Conservation (phyloP, 2,329 filamentous ascomycete species). For the Alternaria viburni region DNA sequence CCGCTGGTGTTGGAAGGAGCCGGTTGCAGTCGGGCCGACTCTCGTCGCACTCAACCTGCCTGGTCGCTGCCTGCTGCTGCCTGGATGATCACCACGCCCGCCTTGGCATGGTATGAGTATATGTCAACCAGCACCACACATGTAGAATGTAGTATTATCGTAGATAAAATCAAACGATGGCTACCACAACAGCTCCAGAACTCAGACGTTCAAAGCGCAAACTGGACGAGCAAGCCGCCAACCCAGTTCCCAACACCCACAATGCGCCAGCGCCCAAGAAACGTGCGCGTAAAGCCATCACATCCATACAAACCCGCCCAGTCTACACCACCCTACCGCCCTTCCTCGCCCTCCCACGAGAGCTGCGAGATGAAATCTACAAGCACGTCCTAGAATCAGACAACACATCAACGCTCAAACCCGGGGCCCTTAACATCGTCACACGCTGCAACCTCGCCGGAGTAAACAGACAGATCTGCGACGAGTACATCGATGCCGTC, state of each 20-base stretch:
- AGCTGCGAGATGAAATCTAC: slow-evolving; percentile 28
- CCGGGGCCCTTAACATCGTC: slow-evolving; percentile 5
- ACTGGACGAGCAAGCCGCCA: not conserved
- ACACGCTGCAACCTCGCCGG: slow-evolving; percentile 16
- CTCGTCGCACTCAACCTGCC: not conserved
- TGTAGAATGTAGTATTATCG: not conserved
- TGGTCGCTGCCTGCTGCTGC: slow-evolving; percentile 9
- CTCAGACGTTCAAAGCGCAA: slow-evolving; percentile 7
- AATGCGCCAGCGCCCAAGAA: not conserved
- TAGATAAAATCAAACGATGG: not conserved
- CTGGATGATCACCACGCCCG: not conserved
- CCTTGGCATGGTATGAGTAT: not conserved
- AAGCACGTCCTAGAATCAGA: slow-evolving; percentile 11
- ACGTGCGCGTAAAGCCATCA: slow-evolving; percentile 1
- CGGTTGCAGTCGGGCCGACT: not conserved
- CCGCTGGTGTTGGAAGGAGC: not conserved
- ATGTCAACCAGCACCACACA: not conserved
- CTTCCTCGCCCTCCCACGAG: slow-evolving; percentile 22
- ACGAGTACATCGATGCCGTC: slow-evolving; percentile 20
- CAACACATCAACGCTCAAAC: slow-evolving; percentile 3
- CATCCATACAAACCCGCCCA: not conserved
- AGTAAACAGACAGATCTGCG: slow-evolving; percentile 18
- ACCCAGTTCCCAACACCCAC: not conserved
- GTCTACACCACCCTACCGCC: not conserved
- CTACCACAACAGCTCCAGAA: not conserved